These are phyloP conservation scores for Chytriomyces confervae DNA, from an alignment of 192 early-diverging fungal species.

Conservation along the genomic window DNA sequence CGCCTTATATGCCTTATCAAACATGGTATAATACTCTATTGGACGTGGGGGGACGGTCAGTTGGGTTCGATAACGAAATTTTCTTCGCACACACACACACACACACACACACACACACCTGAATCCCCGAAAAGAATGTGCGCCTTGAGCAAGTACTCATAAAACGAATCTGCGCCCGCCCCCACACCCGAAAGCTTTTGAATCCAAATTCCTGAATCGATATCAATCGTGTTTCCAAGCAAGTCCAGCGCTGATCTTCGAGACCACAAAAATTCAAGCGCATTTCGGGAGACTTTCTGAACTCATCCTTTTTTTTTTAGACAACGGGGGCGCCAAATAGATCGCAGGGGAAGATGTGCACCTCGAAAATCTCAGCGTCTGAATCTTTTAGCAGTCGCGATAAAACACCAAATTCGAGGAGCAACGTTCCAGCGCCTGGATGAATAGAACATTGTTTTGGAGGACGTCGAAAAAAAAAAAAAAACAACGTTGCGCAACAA, in stretches of 20 bases:
- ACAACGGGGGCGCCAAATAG: background rate
- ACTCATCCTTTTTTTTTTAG: background rate
- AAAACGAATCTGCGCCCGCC: slow-evolving; percentile 91
- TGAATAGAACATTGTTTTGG: background rate
- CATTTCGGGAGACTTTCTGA: slow-evolving; percentile 47
- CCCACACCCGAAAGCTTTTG: slow-evolving; percentile 76
- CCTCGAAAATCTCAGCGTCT: slow-evolving; percentile 79
- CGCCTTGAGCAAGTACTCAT: slow-evolving; percentile 88
- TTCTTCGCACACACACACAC: background rate
- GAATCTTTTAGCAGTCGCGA: slow-evolving; percentile 71
- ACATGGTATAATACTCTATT: slow-evolving; percentile 73
- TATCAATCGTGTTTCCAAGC: slow-evolving; percentile 83
- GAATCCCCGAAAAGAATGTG: slow-evolving; percentile 86
- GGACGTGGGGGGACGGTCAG: background rate
- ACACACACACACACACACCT: background rate
- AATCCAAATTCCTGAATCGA: slow-evolving; percentile 76
- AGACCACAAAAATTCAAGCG: slow-evolving; percentile 79
- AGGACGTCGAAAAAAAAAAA: slow-evolving; percentile 50
- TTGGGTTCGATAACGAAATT: background rate
- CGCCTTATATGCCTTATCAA: slow-evolving; percentile 74
- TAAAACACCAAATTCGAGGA: slow-evolving; percentile 92
- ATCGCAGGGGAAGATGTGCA: slow-evolving; percentile 24
- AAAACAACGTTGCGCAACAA: background rate
- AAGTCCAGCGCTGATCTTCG: slow-evolving; percentile 75
- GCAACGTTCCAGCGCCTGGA: slow-evolving; percentile 88